Percentiles rank a stretch among this genome's conserved stretches.
Conservation (phyloP, 176 grass and related monocot genomes). For the Aegilops speltoides region DNA sequence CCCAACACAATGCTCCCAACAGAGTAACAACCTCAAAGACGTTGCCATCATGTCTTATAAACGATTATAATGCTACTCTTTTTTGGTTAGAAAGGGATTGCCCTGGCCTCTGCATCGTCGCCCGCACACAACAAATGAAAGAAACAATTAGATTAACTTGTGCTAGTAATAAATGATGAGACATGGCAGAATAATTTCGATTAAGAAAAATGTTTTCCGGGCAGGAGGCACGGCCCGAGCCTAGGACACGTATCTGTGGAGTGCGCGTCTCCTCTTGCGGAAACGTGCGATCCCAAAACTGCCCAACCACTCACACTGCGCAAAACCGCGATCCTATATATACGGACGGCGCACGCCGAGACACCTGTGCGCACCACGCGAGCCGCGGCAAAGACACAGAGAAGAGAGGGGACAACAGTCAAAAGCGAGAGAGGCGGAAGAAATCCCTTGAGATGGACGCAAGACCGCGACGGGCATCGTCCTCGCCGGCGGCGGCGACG, state of each 20-base stretch:
- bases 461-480: not conserved
- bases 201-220: not conserved
- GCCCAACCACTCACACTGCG: not conserved
- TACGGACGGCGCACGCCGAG: not conserved
- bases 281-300: not conserved
- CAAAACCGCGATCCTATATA: not conserved
- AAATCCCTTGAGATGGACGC: conserved; percentile 15
- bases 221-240: not conserved
- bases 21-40: too few species aligned
- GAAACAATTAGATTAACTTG: too few species aligned
- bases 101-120: too few species aligned
- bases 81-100: too few species aligned
- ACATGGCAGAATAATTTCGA: not conserved
- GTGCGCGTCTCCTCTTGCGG: conserved; percentile 11
- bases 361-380: conserved; percentile 11
- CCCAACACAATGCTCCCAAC: too few species aligned
- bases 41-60: too few species aligned
- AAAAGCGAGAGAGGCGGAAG: not conserved
- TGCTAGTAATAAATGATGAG: too few species aligned
- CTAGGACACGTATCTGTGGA: not conserved
- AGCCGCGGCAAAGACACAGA: not conserved
- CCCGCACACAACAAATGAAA: too few species aligned
- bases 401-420: not conserved
- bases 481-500: not conserved
- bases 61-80: too few species aligned